These are phyloP conservation scores for Anastatica hierochuntica DNA, from an alignment of 345 rosid genomes.

Conservation along the genomic window DNA sequence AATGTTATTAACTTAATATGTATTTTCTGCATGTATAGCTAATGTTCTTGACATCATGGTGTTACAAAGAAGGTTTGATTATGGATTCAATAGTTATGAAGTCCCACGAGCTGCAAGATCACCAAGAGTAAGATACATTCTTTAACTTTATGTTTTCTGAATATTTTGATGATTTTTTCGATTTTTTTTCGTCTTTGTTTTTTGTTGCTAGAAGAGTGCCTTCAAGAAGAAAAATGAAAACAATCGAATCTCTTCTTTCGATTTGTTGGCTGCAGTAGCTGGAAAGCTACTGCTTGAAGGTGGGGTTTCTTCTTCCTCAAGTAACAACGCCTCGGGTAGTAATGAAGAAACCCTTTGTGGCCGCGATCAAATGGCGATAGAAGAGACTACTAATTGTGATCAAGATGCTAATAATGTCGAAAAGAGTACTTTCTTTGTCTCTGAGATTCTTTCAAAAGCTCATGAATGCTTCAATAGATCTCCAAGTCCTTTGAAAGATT, in stretches of 20 bases:
- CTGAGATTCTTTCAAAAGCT: constrained; percentile 37
- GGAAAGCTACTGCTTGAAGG: constrained; percentile 66
- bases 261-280: constrained; percentile 90
- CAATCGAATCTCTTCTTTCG: constrained; percentile 64
- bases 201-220: constrained; percentile 47
- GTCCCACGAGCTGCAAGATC: constrained; percentile 91
- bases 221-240: constrained; percentile 55
- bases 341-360: constrained; percentile 26
- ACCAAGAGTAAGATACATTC: constrained; percentile 23
- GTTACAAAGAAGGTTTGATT: constrained; percentile 70
- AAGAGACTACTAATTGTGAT: no score
- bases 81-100: constrained; percentile 86
- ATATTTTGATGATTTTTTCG: neutral
- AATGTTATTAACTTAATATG: no score
- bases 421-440: constrained; percentile 36
- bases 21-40: no score
- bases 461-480: no score
- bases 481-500: constrained; percentile 27
- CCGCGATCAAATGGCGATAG: constrained; percentile 32
- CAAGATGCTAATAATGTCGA: no score
- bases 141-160: neutral
- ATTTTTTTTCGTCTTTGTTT: neutral
- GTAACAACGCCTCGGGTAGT: constrained; percentile 30
- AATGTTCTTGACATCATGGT: constrained; percentile 40
- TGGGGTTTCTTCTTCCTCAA: constrained; percentile 33